Evolutionary conservation across 208 protist species (phyloP).

Genomic region (Trichomonas gallinae): DNA sequence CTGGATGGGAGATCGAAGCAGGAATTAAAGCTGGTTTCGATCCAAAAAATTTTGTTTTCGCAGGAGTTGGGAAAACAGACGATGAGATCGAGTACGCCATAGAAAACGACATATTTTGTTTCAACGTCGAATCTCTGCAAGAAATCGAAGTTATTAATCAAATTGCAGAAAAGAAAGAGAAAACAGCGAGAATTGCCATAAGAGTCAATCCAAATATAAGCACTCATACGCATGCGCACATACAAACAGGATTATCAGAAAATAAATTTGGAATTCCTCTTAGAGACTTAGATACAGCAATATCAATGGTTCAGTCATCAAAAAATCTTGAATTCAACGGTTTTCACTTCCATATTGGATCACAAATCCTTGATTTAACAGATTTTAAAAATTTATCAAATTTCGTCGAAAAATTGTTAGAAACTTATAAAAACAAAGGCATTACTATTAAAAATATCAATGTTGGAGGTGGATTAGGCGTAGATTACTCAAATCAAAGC

Average conservation of each 20-base stretch:
- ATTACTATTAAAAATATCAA: background rate
- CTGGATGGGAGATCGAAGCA: background rate
- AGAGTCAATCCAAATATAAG: background rate
- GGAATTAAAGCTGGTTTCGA: background rate
- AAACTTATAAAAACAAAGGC: background rate
- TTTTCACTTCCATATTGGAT: background rate
- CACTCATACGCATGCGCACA: background rate
- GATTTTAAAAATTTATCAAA: background rate
- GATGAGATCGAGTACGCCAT: background rate
- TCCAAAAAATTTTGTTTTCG: background rate
- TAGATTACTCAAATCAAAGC: background rate
- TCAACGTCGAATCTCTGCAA: background rate
- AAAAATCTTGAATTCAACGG: background rate
- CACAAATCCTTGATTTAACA: background rate
- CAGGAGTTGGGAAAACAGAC: background rate
- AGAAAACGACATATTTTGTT: background rate
- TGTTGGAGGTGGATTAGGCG: background rate
- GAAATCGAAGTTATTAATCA: background rate
- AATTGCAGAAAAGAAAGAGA: background rate
- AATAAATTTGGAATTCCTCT: constrained; percentile 5
- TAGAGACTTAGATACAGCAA: background rate
- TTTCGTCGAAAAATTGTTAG: background rate
- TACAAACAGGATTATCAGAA: background rate
- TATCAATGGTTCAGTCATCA: background rate
- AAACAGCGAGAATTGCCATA: background rate